Conservation (phyloP, 2,329 filamentous ascomycete genomes). For the Fusarium gaditjirri region DNA sequence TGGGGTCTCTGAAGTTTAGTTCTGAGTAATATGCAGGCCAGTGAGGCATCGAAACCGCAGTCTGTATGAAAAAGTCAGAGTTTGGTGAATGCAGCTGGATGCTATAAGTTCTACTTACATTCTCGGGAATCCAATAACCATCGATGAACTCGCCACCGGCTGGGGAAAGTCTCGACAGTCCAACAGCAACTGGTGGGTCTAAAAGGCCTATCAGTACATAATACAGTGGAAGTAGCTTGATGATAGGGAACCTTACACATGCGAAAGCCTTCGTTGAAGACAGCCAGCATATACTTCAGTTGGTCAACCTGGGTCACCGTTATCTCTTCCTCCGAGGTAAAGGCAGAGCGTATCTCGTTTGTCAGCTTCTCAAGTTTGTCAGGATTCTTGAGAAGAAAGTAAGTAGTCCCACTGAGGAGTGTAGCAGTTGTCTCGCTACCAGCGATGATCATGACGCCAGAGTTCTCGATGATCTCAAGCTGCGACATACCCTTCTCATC, state of each 20-base stretch:
- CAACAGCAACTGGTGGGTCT: slow-evolving; percentile 1
- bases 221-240: accelerated
- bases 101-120: not conserved
- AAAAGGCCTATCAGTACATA: not conserved
- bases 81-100: accelerated
- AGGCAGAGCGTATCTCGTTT: not conserved
- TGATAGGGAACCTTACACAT: not conserved
- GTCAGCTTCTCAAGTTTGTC: not conserved
- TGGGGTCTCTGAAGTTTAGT: not conserved
- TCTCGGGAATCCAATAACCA: not conserved
- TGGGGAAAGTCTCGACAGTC: not conserved
- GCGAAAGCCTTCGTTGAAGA: not conserved
- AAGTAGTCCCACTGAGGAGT: not conserved
- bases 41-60: not conserved
- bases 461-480: slow-evolving; percentile 3
- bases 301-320: not conserved
- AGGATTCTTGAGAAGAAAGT: not conserved
- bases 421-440: slow-evolving; percentile 13
- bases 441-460: not conserved
- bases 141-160: slow-evolving; percentile 1
- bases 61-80: not conserved
- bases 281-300: not conserved
- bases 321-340: slow-evolving; percentile 1
- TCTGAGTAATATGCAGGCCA: not conserved
- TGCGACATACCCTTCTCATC: slow-evolving; percentile 8